Evolutionary conservation across 2,329 filamentous ascomycete species (phyloP), one percentile per base, ranked within the genome.

Genomic region (Orbilia blumenaviensis): DNA sequence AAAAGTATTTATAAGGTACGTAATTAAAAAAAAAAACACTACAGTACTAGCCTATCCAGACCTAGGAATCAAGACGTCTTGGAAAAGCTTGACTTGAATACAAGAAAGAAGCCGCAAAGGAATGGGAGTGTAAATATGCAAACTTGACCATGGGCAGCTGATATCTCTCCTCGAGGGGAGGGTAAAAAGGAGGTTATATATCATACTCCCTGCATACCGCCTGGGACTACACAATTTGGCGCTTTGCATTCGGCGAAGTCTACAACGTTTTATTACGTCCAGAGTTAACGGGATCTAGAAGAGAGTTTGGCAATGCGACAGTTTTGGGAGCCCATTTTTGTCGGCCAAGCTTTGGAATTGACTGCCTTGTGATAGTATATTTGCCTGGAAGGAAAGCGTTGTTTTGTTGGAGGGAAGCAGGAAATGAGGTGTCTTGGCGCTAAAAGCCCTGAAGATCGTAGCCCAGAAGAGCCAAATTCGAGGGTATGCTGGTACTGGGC

Each of bases 371-470:
- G n/a, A 23, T 14, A n/a, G n/a, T 23, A 46, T 23, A 18, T 16
- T 46, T 61, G 52, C 64, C 63, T 61, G 41, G 64, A 52, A 60
- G 38, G 63, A 60, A 67, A 66, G 63, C 23, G 42, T 29, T 68
- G 64, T 68, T 68, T 25, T 18, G 29, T 23, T 46, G 44, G 41
- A 56, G 16, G 21, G 21, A n/a, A 7, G 36, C 56, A 36, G 56
- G 56, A 61, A 58, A 58, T 46, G 50, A 46, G 44, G 18, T 36
- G 9, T 41, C 63, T 67, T 67, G 63, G 50, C 25, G 16, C 32
- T 58, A 44, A 18, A 29, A 61, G 56, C 52, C 52, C 52, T 56
- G 52, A 56, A 56, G 32, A 56, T 56, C 52, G 52, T 38, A 56
- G 52, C 52, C 42, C 23, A 21, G 42, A 46, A 46, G n/a, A 14